Conservation (phyloP, 345 rosid genomes). For the Cardiospermum halicacabum region DNA sequence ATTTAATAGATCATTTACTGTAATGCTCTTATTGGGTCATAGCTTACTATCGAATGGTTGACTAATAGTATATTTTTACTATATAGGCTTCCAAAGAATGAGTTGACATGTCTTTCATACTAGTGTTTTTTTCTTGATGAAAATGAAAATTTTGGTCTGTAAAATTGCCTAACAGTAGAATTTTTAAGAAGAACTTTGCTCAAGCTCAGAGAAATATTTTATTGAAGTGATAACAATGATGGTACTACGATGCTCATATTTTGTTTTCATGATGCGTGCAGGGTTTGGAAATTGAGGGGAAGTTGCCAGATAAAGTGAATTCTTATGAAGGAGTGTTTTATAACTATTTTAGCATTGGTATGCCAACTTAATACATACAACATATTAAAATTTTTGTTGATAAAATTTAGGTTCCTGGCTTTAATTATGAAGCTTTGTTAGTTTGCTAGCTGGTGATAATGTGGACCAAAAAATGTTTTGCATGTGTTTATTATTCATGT, state of each 20-base stretch:
- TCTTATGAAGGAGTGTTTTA: conserved; percentile 85
- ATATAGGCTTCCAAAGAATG: background rate
- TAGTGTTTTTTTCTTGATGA: background rate
- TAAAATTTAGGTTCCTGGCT: background rate
- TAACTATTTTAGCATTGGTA: conserved; percentile 95
- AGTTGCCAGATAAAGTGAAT: conserved; percentile 44
- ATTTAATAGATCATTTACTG: background rate
- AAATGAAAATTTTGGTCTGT: background rate
- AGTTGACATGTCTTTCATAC: background rate
- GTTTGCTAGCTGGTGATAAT: background rate
- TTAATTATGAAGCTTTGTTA: background rate
- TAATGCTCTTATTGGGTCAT: background rate
- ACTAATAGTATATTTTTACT: background rate
- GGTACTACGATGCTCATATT: background rate
- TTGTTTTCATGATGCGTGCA: conserved; percentile 25
- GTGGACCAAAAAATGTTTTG: background rate
- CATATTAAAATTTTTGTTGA: background rate
- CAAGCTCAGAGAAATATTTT: background rate
- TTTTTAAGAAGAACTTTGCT: background rate
- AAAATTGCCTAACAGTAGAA: background rate
- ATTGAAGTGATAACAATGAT: background rate
- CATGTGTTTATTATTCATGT: background rate
- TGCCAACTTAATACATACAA: conserved; percentile 9
- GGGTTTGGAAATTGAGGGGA: conserved; percentile 62
- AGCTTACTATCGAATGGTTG: background rate